Conservation (phyloP, 345 rosid genomes). For the Syzygium oleosum region DNA sequence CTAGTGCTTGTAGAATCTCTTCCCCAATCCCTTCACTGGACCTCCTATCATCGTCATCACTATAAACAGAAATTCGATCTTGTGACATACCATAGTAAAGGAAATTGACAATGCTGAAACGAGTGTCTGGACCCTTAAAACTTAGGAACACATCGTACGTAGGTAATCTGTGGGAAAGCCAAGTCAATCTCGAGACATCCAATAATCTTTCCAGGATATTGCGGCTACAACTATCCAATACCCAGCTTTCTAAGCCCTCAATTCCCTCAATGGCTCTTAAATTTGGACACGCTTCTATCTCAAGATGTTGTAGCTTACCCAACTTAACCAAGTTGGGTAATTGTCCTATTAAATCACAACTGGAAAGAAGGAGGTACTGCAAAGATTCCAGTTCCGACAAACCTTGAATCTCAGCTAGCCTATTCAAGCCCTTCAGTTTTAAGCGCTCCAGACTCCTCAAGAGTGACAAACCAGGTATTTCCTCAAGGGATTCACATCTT, state of each 20-base stretch:
- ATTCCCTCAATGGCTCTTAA: neutral
- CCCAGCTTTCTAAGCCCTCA: neutral
- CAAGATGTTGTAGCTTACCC: neutral
- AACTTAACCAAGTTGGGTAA: neutral
- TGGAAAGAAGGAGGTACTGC: neutral
- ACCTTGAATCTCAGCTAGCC: neutral
- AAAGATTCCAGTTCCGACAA: neutral
- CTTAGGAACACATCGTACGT: neutral
- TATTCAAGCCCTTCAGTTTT: neutral
- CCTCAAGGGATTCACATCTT: neutral
- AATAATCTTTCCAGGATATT: neutral
- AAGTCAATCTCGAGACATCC: neutral
- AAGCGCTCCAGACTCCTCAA: neutral
- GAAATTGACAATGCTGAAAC: neutral
- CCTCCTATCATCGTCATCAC: neutral
- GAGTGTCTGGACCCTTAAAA: slow-evolving; percentile 2
- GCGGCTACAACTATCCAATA: neutral
- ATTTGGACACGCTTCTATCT: neutral
- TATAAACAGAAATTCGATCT: neutral
- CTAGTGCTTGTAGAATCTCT: neutral
- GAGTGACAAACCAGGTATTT: neutral
- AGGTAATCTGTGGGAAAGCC: neutral
- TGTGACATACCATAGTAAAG: neutral
- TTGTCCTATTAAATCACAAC: neutral
- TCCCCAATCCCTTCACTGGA: neutral